Evolutionary conservation across 768 basidiomycete genomes (phyloP).

Genomic region (Lentinula sp.): DNA sequence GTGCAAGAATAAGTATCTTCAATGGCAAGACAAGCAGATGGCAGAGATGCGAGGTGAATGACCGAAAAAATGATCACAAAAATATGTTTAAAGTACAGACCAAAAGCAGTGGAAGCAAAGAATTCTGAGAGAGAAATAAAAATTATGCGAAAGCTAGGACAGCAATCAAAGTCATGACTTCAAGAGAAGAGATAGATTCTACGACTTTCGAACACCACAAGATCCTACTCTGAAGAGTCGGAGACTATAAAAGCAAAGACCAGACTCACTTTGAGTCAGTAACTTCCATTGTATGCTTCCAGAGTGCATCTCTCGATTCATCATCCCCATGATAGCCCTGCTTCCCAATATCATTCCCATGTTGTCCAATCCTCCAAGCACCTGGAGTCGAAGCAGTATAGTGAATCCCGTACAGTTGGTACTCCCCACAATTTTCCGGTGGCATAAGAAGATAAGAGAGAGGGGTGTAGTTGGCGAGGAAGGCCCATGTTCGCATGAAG

Average conservation of each 20-base stretch:
- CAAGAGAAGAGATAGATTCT: too few relatives aligned
- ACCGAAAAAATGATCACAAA: too few relatives aligned
- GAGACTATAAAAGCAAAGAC: background rate
- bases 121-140: too few relatives aligned
- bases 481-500: background rate
- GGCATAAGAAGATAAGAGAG: background rate
- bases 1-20: too few relatives aligned
- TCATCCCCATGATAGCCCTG: conserved; percentile 27
- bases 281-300: conserved; percentile 25
- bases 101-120: too few relatives aligned
- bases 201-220: too few relatives aligned
- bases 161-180: too few relatives aligned
- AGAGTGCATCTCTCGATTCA: conserved; percentile 28
- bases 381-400: background rate
- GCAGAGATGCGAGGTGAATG: too few relatives aligned
- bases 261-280: background rate
- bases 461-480: background rate
- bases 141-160: too few relatives aligned
- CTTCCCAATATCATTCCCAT: conserved; percentile 26
- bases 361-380: conserved; percentile 19
- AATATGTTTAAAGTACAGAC: too few relatives aligned
- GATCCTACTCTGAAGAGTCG: too few relatives aligned
- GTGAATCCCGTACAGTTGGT: background rate
- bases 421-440: background rate
- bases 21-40: too few relatives aligned